Evolutionary conservation across 2,329 filamentous ascomycete genomes (phyloP).

Genomic region (Chrysoporthe deuterocubensis): DNA sequence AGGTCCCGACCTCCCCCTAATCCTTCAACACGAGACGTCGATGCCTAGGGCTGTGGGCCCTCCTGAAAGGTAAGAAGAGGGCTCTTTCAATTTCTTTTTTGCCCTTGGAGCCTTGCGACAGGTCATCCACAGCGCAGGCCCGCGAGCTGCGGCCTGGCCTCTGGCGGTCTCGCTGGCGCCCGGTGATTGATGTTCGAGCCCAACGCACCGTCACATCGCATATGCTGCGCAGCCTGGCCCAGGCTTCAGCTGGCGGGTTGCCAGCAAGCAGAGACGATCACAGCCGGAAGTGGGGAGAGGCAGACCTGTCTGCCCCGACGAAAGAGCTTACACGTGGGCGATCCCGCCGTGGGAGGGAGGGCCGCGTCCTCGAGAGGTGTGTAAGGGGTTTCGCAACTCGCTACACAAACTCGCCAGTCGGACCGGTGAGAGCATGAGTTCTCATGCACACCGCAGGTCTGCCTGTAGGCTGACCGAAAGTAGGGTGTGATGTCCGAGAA

Average conservation of each 20-base stretch:
- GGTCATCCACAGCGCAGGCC: neutral
- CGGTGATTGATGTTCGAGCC: neutral
- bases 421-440: neutral
- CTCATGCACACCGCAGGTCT: neutral
- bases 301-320: neutral
- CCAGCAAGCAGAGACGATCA: slow-evolving; percentile 1
- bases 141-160: neutral
- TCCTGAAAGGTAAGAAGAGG: neutral
- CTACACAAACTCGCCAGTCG: neutral
- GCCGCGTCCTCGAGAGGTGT: neutral
- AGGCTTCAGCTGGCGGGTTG: neutral
- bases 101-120: neutral
- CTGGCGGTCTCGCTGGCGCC: neutral
- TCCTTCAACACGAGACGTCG: neutral
- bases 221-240: neutral
- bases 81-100: neutral
- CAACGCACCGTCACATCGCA: neutral
- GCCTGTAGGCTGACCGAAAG: neutral
- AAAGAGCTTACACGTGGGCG: neutral
- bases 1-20: neutral
- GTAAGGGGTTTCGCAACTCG: neutral
- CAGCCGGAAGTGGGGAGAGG: neutral
- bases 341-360: neutral
- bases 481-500: neutral
- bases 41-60: neutral